Evolutionary conservation across 2,329 filamentous ascomycete species (phyloP).

Genomic region (Fragosphaeria purpurea): DNA sequence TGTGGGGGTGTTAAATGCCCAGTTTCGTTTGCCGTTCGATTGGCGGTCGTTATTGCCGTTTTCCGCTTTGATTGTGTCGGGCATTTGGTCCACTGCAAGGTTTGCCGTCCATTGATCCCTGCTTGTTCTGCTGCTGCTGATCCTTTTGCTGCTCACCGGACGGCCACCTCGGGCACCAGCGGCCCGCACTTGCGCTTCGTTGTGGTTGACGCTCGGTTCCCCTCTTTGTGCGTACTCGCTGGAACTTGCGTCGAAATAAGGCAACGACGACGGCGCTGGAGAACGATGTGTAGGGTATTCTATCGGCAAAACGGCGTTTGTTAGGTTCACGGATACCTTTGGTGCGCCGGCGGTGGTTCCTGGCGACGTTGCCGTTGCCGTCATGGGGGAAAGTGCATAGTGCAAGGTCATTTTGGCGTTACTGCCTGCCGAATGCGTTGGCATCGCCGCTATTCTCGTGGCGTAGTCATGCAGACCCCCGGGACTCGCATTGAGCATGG

Average conservation of each 20-base stretch:
- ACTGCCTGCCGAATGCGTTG: too few relatives aligned
- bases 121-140: too few relatives aligned
- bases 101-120: neutral
- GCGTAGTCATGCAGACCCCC: neutral
- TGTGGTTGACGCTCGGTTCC: too few relatives aligned
- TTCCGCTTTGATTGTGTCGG: neutral
- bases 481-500: constrained; percentile 4
- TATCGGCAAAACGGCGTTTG: neutral
- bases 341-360: neutral
- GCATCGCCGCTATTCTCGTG: too few relatives aligned
- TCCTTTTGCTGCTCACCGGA: too few relatives aligned
- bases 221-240: too few relatives aligned
- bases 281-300: neutral
- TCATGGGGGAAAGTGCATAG: neutral
- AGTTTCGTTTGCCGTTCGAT: neutral
- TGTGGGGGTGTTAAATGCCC: neutral
- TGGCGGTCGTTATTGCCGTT: neutral
- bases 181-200: too few relatives aligned
- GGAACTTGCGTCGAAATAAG: too few relatives aligned
- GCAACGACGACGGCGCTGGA: too few relatives aligned
- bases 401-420: neutral
- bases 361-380: neutral
- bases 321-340: neutral
- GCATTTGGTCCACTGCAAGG: neutral
- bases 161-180: too few relatives aligned